A percentile compares a stretch with the other conserved stretches of the same genome.
phyloP scores from a whole-genome alignment of 177 flowering plant species.

The Vitis hybrid region DNA sequence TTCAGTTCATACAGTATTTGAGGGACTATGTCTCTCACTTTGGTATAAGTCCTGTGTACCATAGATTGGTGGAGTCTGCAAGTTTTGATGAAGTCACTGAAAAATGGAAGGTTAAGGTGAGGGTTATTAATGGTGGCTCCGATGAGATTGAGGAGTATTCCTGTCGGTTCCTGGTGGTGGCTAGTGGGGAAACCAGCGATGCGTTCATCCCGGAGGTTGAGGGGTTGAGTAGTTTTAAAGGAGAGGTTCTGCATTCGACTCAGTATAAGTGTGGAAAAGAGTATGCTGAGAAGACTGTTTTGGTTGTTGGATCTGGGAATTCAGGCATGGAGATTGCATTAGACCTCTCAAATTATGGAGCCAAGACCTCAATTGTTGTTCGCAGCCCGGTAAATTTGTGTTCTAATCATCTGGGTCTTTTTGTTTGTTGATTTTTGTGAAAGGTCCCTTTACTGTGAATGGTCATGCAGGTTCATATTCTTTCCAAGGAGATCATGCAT shows the following conservation, averaged over 20 bases:
- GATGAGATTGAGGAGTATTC: constrained; percentile 35
- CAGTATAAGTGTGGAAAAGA: constrained; percentile 43
- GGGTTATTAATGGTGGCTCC: constrained; percentile 7
- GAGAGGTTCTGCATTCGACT: constrained; percentile 51
- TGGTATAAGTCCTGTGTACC: constrained; percentile 41
- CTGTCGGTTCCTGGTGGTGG: constrained; percentile 63
- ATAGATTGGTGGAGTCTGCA: constrained; percentile 42
- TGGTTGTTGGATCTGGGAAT: constrained; percentile 75
- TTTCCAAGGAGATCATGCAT: constrained; percentile 35
- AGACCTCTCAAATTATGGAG: constrained; percentile 48
- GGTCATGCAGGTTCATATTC: constrained; percentile 37
- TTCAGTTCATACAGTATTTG: constrained; percentile 48
- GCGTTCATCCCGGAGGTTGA: constrained; percentile 42
- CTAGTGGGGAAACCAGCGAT: constrained; percentile 61
- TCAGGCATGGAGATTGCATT: constrained; percentile 75
- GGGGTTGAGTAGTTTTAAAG: constrained; percentile 43
- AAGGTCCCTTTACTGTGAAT: not conserved
- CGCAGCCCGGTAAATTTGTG: constrained; percentile 45
- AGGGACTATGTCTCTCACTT: constrained; percentile 56
- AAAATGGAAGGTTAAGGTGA: constrained; percentile 46
- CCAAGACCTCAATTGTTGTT: constrained; percentile 51
- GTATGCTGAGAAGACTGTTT: constrained; percentile 32
- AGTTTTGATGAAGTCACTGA: constrained; percentile 25
- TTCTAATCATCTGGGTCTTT: not conserved
- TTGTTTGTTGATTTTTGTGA: not conserved